Percentiles rank a stretch among this genome's conserved stretches.
These are phyloP conservation scores for Poronia punctata DNA, from an alignment of 495 filamentous ascomycete species.

Conservation along the genomic window DNA sequence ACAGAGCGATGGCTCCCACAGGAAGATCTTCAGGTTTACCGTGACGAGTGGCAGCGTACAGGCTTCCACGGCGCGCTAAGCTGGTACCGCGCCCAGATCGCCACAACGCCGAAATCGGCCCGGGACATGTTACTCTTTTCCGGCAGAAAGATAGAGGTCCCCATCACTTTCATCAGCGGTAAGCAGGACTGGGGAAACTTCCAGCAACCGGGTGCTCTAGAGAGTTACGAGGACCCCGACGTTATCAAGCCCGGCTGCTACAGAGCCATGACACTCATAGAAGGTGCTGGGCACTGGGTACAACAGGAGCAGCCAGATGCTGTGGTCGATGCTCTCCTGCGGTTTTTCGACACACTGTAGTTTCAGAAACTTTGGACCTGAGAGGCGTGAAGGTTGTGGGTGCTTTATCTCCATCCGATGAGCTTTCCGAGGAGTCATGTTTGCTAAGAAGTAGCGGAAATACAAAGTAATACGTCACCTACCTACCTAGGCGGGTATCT, in stretches of 20 bases:
- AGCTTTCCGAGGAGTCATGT: no score
- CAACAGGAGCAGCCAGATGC: slow-evolving; percentile 57
- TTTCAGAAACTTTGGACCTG: neutral
- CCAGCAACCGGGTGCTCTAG: slow-evolving; percentile 57
- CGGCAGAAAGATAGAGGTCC: slow-evolving; percentile 56
- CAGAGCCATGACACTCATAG: slow-evolving; percentile 42
- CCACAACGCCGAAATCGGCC: slow-evolving; percentile 30
- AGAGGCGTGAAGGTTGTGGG: no score
- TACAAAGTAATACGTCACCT: no score
- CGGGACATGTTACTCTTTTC: slow-evolving; percentile 53
- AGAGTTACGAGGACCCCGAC: slow-evolving; percentile 48
- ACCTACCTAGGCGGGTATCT: neutral
- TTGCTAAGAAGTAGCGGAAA: no score
- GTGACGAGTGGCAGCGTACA: slow-evolving; percentile 53
- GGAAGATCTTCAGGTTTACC: slow-evolving; percentile 54
- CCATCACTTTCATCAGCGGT: slow-evolving; percentile 52
- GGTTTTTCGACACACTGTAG: slow-evolving; percentile 31
- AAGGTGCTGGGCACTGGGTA: slow-evolving; percentile 60
- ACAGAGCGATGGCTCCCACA: slow-evolving; percentile 46
- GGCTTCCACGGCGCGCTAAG: slow-evolving; percentile 65
- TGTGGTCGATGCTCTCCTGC: slow-evolving; percentile 44
- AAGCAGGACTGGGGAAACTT: slow-evolving; percentile 60
- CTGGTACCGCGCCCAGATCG: slow-evolving; percentile 59
- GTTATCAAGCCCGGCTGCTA: slow-evolving; percentile 35
- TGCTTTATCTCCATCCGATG: no score